These are phyloP conservation scores for Parastagonospora avenae DNA, from an alignment of 2,329 filamentous ascomycete species.

Conservation along the genomic window DNA sequence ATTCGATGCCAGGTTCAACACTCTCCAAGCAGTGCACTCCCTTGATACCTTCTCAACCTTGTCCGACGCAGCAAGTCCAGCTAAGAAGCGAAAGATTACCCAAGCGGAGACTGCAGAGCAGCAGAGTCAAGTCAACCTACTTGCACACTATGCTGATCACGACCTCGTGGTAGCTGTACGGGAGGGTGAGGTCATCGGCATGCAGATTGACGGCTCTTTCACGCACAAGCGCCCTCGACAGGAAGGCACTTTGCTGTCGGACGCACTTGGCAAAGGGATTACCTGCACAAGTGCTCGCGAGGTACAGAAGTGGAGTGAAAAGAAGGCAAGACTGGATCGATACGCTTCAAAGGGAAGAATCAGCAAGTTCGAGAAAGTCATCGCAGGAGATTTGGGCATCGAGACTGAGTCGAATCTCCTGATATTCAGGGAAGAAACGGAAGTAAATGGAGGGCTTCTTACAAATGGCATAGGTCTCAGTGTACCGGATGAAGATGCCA, in stretches of 20 bases:
- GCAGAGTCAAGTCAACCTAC: conserved; percentile 28
- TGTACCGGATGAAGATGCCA: conserved; percentile 20
- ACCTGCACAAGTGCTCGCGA: conserved; percentile 8
- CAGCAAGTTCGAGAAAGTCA: conserved; percentile 48
- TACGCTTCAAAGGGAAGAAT: conserved; percentile 44
- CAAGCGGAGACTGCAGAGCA: conserved; percentile 50
- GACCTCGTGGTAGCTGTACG: conserved; percentile 69
- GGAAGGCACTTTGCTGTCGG: conserved; percentile 66
- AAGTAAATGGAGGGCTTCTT: conserved; percentile 21
- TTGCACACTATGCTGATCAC: conserved; percentile 66
- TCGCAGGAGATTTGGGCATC: conserved; percentile 46
- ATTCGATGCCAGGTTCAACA: conserved; percentile 72
- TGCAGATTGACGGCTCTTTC: conserved; percentile 57
- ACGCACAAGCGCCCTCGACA: conserved; percentile 45
- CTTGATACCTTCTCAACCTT: conserved; percentile 26
- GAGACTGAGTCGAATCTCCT: conserved; percentile 29
- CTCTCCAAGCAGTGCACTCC: conserved; percentile 51
- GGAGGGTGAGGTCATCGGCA: conserved; percentile 67
- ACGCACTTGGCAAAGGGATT: conserved; percentile 73
- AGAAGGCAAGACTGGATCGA: conserved; percentile 43
- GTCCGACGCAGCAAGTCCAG: conserved; percentile 36
- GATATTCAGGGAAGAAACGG: conserved; percentile 24
- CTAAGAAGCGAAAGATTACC: conserved; percentile 42
- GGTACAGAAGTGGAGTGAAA: conserved; percentile 34
- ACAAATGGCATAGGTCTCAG: conserved; percentile 29